Conservation (phyloP, 805 yeast genomes). For the Saccharomycopsis amapae region DNA sequence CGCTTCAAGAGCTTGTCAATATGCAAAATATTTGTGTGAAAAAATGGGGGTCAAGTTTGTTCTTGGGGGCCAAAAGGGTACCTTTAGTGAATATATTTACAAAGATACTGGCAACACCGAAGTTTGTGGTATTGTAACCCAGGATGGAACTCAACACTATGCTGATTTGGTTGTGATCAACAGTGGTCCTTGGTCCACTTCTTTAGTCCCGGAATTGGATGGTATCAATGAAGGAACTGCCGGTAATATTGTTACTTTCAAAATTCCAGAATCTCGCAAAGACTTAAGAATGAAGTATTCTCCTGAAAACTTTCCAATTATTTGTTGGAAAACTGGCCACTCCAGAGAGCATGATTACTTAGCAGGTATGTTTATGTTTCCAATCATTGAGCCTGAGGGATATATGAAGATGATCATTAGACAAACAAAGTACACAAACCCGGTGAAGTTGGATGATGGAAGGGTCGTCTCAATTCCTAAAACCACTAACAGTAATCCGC, state of each 20-base stretch:
- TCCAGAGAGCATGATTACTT: neutral
- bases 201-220: constrained; percentile 28
- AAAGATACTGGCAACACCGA: constrained; percentile 18
- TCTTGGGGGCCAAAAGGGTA: constrained; percentile 21
- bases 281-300: constrained; percentile 23
- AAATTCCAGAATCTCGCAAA: constrained; percentile 23
- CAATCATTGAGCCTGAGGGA: constrained; percentile 19
- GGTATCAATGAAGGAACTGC: constrained; percentile 28
- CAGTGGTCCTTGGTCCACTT: constrained; percentile 30
- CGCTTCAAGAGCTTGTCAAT: constrained; percentile 10
- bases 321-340: constrained; percentile 25
- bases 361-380: constrained; percentile 13
- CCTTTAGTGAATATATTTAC: constrained; percentile 19
- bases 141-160: constrained; percentile 26
- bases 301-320: constrained; percentile 22
- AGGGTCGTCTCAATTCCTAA: constrained; percentile 20
- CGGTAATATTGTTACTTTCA: constrained; percentile 28
- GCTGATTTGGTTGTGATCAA: constrained; percentile 26
- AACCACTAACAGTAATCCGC: constrained; percentile 23
- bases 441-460: constrained; percentile 23
- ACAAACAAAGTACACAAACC: constrained; percentile 20
- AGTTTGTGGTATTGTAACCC: constrained; percentile 25
- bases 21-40: constrained; percentile 20
- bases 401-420: constrained; percentile 26
- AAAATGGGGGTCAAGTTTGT: constrained; percentile 19